Base-by-base conservation (phyloP, 495 filamentous ascomycete species). In the Immersiella caudata region DNA sequence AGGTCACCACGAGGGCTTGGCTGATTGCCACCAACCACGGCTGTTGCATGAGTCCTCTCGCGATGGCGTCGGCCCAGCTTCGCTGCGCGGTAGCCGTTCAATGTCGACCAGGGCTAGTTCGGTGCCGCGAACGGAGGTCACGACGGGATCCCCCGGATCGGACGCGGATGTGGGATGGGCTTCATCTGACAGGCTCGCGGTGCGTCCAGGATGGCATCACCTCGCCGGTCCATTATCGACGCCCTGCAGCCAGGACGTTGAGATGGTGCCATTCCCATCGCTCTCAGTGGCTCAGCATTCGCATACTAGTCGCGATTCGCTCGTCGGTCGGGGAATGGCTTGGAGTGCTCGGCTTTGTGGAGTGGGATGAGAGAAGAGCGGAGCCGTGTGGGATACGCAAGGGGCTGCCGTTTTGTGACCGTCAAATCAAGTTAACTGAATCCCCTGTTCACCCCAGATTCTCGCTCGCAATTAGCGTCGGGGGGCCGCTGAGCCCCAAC, bases 401-500 rank as follows among this genome's bases (percentile, higher is more conserved):
- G 22, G 26, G 60, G 25, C 40, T 29, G 46, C 61, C 61, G 40
- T 60, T 60, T 60, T n/a, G 52, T 60, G n/a, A 35, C 18, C 1
- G 24, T 33, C 29, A 18, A 16, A 33, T 40, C 20, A 21, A 36
- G 35, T 21, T 62, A 62, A 36, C 36, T 14, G 49, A 33, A 20
- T 29, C 59, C 71, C 71, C 67, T 72, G 74, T 62, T 71, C 58
- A 68, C 74, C 74, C 72, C 70, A 71, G 72, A 71, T 74, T 76
- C 51, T 68, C 66, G 62, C 21, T 12, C 26, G n/a, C 33, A 58
- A 21, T 20, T 16, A 63, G 60, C 51, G 52, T 57, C 21, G 21
- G 26, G 6, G 24, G 12, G 7, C 56, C 56, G 26, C 56, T 59
- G 26, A 59, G 21, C 16, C 22, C 21, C 57, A 21, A 27, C 14